These are phyloP conservation scores for Aphanoascus verrucosus DNA, from an alignment of 2,329 filamentous ascomycete species.

Conservation along the genomic window DNA sequence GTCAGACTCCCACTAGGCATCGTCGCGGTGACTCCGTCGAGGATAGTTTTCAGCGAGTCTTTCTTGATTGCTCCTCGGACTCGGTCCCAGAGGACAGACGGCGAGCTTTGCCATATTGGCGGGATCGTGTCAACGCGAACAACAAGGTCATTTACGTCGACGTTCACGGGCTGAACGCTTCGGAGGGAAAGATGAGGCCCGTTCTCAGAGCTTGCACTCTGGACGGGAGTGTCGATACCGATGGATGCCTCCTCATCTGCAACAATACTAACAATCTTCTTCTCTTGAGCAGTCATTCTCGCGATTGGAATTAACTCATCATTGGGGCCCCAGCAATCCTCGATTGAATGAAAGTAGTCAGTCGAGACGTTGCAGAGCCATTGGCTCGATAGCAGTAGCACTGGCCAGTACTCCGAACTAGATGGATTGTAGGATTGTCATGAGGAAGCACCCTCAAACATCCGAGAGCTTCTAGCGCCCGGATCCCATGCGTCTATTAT, in stretches of 20 bases:
- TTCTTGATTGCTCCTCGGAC: constrained; percentile 22
- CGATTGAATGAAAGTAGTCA: not conserved
- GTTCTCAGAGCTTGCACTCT: not conserved
- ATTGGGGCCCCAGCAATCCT: not conserved
- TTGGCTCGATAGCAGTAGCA: not conserved
- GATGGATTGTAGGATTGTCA: too few species aligned
- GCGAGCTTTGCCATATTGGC: constrained; percentile 26
- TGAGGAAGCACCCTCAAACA: not conserved
- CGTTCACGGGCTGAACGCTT: constrained; percentile 31
- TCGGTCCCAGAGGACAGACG: constrained; percentile 24
- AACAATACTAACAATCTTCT: not conserved
- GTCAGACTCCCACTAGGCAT: constrained; percentile 58
- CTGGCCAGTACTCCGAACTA: not conserved
- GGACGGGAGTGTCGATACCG: not conserved
- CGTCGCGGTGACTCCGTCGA: constrained; percentile 54
- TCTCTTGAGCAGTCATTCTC: constrained; percentile 1
- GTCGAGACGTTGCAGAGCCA: not conserved
- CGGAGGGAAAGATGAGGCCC: constrained; percentile 29
- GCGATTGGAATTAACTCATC: not conserved
- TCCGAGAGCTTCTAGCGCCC: constrained; percentile 3
- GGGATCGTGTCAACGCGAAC: constrained; percentile 27
- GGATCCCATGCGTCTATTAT: not conserved
- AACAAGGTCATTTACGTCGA: constrained; percentile 28
- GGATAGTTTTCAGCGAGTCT: constrained; percentile 38
- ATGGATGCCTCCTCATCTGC: constrained; percentile 7